These are phyloP conservation scores for Tylopilus sp. DNA, from an alignment of 768 basidiomycete genomes.

Conservation along the genomic window DNA sequence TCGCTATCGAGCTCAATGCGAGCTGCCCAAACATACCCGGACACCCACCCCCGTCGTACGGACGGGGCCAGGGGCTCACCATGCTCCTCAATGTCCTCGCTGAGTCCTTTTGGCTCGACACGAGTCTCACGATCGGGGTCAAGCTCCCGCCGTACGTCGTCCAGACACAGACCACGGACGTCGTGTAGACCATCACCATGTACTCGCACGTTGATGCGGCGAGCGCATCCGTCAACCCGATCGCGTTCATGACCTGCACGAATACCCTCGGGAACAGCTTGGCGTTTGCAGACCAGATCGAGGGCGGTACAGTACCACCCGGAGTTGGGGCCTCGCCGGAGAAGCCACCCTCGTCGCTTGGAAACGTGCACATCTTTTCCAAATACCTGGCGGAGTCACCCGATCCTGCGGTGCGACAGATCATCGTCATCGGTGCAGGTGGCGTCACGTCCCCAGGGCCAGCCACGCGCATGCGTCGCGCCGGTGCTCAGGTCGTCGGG, in stretches of 20 bases:
- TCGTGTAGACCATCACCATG: slow-evolving; percentile 44
- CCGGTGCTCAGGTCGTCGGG: slow-evolving; percentile 72
- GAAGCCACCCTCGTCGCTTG: slow-evolving; percentile 73
- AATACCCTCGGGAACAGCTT: slow-evolving; percentile 79
- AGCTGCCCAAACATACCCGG: slow-evolving; percentile 77
- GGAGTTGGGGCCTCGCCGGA: slow-evolving; percentile 69
- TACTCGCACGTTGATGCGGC: slow-evolving; percentile 28
- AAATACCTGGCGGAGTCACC: slow-evolving; percentile 43
- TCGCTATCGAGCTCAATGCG: slow-evolving; percentile 81
- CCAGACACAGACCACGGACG: slow-evolving; percentile 53
- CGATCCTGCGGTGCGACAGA: slow-evolving; percentile 40
- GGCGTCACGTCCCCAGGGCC: slow-evolving; percentile 66
- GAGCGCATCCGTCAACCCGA: slow-evolving; percentile 37
- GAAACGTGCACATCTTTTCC: slow-evolving; percentile 68
- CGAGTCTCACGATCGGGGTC: slow-evolving; percentile 62
- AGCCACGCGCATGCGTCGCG: slow-evolving; percentile 64
- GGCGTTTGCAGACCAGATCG: slow-evolving; percentile 55
- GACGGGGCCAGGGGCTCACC: slow-evolving; percentile 34
- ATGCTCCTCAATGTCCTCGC: slow-evolving; percentile 56
- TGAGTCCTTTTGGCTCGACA: slow-evolving; percentile 45
- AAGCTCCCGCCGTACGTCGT: slow-evolving; percentile 78
- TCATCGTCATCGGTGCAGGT: slow-evolving; percentile 74
- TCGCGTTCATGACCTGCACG: slow-evolving; percentile 76
- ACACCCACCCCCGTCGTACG: slow-evolving; percentile 65
- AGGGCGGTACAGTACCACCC: slow-evolving; percentile 51